Evolutionary conservation across 2,329 filamentous ascomycete species (phyloP), one percentile per base, ranked within the genome.

Genomic region (Apiospora marii): DNA sequence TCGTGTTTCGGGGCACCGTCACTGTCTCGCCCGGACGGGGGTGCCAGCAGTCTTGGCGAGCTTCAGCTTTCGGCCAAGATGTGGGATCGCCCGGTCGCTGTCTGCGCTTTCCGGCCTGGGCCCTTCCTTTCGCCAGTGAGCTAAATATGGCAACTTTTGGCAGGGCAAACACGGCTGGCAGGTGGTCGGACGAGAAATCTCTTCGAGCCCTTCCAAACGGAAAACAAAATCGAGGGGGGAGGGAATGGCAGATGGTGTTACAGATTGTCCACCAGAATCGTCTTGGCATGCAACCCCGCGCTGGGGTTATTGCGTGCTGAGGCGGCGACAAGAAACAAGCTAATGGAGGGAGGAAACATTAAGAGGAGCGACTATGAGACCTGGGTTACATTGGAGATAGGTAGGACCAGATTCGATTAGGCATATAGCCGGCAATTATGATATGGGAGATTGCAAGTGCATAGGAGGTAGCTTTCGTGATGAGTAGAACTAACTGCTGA

Each of bases 31-130:
- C 71, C 58, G 46, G 27, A 53, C 49, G 1, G 49, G 24, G 49
- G 74, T 30, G 74, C 76, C 74, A 75, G 75, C 73, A 34, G 53
- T 30, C 53, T 75, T 77, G 77, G 77, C 77, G 78, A 69, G 71
- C 73, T 72, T 77, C 74, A 76, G 72, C 48, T 37, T 73, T 75
- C 72, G 73, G 76, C 75, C 76, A 79, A 79, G 78, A 71, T 68
- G 76, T 78, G 75, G 68, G 75, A 79, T 77, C 75, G 75, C 69
- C 76, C 34, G 58, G 58, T n/a, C 19, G 58, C 34, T 13, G 19
- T n/a, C 7, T 22, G 34, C 10, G 58, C 30, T 10, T n/a, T 13
- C 22, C 34, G 19, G 30, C 30, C 8, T n/a, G 5, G 19, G 10
- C 19, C 22, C 19, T 4, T 19, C 3, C 19, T 10, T 22, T n/a